phyloP scores from a whole-genome alignment of 345 rosid species.

The Lumnitzera littorea region DNA sequence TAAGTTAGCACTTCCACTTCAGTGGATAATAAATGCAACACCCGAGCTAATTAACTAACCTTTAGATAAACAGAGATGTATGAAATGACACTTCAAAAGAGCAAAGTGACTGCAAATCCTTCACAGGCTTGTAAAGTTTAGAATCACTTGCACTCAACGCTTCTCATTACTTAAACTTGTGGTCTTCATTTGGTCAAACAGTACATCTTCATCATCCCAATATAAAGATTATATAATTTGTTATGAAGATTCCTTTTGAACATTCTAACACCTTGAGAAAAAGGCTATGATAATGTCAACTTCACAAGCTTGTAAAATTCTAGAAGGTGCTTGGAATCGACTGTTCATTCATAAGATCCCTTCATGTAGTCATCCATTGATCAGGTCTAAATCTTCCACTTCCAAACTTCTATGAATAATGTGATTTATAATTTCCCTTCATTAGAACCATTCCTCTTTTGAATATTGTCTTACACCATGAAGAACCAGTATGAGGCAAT shows the following conservation, averaged over 20 bases:
- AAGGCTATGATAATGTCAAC: no score
- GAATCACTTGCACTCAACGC: conserved; percentile 53
- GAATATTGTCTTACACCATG: conserved; percentile 18
- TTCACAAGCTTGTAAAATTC: no score
- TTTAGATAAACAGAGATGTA: conserved; percentile 55
- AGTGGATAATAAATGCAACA: conserved; percentile 25
- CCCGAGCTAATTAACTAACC: conserved; percentile 50
- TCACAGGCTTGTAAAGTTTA: conserved; percentile 65
- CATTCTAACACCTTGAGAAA: no score
- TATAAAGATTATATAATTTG: no score
- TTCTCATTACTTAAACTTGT: conserved; percentile 42
- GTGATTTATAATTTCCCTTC: conserved; percentile 53
- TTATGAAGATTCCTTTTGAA: no score
- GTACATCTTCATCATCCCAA: no score
- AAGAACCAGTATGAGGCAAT: conserved; percentile 52
- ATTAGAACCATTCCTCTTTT: conserved; percentile 17
- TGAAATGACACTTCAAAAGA: conserved; percentile 72
- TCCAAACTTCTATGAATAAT: conserved; percentile 67
- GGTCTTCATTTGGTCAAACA: conserved; percentile 38
- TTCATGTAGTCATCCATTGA: conserved; percentile 2
- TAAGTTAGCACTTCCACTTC: conserved; percentile 33
- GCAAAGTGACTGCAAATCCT: conserved; percentile 58
- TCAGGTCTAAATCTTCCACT: conserved; percentile 39
- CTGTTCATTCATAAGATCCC: neutral
- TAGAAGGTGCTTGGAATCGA: no score